Percentiles rank a stretch among this genome's conserved stretches.
phyloP scores from a whole-genome alignment of 2,329 filamentous ascomycete genomes.

The Epichloe gansuensis region DNA sequence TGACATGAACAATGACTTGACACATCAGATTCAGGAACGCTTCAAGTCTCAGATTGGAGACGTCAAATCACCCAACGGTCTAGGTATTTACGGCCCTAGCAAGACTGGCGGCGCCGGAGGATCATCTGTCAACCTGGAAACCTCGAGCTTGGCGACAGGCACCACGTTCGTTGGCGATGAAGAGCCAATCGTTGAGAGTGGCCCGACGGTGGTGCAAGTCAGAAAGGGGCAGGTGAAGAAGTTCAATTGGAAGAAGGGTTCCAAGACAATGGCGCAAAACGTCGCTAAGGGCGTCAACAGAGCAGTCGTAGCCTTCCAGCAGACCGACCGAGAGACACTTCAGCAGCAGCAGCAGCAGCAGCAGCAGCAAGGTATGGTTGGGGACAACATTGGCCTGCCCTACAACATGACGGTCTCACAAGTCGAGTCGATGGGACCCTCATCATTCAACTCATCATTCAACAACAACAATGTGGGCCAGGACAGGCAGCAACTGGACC shows the following conservation, averaged over 20 bases:
- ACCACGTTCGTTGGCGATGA: conserved; percentile 51
- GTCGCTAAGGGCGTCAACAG: conserved; percentile 90
- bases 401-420: conserved; percentile 55
- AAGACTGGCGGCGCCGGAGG: conserved; percentile 32
- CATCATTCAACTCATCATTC: conserved; percentile 9
- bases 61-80: conserved; percentile 35
- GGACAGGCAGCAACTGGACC: conserved; percentile 16
- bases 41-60: conserved; percentile 67
- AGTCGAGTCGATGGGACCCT: conserved; percentile 32
- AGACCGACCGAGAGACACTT: conserved; percentile 42
- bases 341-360: conserved; percentile 29
- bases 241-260: conserved; percentile 98
- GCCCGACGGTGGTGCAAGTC: conserved; percentile 91
- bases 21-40: conserved; percentile 83
- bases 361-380: conserved; percentile 37
- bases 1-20: conserved; percentile 90
- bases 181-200: conserved; percentile 53
- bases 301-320: conserved; percentile 64
- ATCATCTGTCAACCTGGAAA: conserved; percentile 38
- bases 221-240: conserved; percentile 90
- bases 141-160: conserved; percentile 40
- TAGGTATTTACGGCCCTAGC: conserved; percentile 43
- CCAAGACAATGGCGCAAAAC: conserved; percentile 85
- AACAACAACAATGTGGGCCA: conserved; percentile 8
- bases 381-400: conserved; percentile 54